These are phyloP conservation scores for Hydrangea macrophylla DNA, from an alignment of 148 eudicot species.

Conservation along the genomic window DNA sequence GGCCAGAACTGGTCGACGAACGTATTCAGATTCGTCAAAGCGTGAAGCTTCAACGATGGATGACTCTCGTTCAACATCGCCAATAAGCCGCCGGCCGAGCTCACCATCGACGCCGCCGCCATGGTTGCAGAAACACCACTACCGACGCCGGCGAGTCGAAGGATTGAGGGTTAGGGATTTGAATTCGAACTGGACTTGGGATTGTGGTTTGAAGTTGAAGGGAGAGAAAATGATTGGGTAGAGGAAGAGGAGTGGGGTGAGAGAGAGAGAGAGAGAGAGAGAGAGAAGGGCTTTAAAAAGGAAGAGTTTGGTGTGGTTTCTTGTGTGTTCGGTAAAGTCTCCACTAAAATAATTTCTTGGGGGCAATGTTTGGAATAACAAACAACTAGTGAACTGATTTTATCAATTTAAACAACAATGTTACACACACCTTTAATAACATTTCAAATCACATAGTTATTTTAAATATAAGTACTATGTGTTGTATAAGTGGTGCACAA, in stretches of 20 bases:
- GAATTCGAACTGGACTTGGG: neutral
- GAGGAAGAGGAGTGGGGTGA: neutral
- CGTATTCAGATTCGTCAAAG: conserved; percentile 72
- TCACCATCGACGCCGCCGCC: conserved; percentile 65
- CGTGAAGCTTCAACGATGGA: conserved; percentile 68
- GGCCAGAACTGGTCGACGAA: conserved; percentile 80
- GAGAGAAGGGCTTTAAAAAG: too few relatives aligned
- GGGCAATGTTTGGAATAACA: too few relatives aligned
- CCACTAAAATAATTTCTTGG: too few relatives aligned
- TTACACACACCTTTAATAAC: too few relatives aligned
- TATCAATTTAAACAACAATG: too few relatives aligned
- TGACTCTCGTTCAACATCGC: conserved; percentile 79
- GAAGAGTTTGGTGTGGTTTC: too few relatives aligned
- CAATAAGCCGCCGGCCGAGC: conserved; percentile 73
- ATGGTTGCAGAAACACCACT: neutral
- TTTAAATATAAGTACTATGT: too few relatives aligned
- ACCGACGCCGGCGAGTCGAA: neutral
- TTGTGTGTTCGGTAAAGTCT: too few relatives aligned
- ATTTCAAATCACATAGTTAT: too few relatives aligned
- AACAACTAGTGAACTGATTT: too few relatives aligned
- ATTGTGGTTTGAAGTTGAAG: conserved; percentile 4
- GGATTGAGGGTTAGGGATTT: neutral
- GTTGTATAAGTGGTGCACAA: too few relatives aligned
- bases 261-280: too few relatives aligned
- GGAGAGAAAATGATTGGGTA: conserved; percentile 6